Conservation (phyloP, 2,329 filamentous ascomycete genomes). For the Cercospora sp. region DNA sequence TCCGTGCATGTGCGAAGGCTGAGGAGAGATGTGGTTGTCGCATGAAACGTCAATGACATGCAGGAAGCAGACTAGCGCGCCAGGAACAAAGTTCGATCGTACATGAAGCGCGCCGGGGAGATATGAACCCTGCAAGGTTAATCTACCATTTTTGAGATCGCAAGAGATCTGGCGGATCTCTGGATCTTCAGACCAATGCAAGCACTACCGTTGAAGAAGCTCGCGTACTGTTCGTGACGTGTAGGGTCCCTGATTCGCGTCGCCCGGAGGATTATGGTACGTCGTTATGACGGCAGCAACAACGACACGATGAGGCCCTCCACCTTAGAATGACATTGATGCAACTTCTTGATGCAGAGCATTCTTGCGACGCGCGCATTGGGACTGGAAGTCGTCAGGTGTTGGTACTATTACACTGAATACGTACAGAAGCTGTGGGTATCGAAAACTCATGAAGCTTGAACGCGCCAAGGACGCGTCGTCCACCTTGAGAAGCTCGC, state of each 20-base stretch:
- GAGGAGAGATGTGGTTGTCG: not conserved
- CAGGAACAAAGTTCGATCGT: constrained; percentile 24
- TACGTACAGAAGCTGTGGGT: not conserved
- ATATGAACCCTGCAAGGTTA: constrained; percentile 13
- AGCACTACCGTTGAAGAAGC: constrained; percentile 8
- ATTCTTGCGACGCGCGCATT: not conserved
- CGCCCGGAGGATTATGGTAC: not conserved
- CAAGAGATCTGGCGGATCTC: constrained; percentile 7
- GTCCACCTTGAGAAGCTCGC: not conserved
- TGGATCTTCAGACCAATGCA: constrained; percentile 17
- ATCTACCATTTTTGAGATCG: constrained; percentile 19
- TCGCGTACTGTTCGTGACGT: constrained; percentile 17
- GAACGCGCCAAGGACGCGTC: not conserved
- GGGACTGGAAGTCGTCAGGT: not conserved
- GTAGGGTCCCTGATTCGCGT: not conserved
- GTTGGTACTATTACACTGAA: not conserved
- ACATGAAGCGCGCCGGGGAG: constrained; percentile 10
- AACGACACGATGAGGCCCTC: not conserved
- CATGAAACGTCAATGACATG: constrained; percentile 25
- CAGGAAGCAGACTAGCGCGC: constrained; percentile 24
- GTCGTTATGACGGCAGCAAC: constrained; percentile 14
- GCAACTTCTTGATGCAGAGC: not conserved
- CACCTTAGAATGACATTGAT: not conserved
- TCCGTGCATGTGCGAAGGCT: not conserved
- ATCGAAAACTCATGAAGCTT: constrained; percentile 1